A percentile compares a stretch with the other conserved stretches of the same genome.
These are phyloP conservation scores for Rhizophagus sp. DNA, from an alignment of 192 early-diverging fungal species.

Conservation along the genomic window DNA sequence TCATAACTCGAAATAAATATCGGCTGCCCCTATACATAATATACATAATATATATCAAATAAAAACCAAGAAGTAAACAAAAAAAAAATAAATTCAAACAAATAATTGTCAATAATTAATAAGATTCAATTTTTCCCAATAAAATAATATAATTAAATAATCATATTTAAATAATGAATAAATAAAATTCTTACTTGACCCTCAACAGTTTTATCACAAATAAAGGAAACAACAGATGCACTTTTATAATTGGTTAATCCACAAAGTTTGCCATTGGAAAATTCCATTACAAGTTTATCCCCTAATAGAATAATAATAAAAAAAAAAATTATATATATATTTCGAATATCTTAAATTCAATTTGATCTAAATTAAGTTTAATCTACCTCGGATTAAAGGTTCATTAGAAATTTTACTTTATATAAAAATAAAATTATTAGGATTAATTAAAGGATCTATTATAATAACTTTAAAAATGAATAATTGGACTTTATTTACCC, in stretches of 20 bases:
- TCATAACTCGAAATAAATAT: slow-evolving; percentile 27
- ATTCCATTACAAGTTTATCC: slow-evolving; percentile 37
- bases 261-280: slow-evolving; percentile 34
- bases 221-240: slow-evolving; percentile 35
- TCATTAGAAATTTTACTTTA: neutral
- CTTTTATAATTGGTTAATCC: slow-evolving; percentile 19
- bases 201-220: slow-evolving; percentile 39
- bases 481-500: neutral
- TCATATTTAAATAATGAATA: too few species aligned
- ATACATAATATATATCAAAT: neutral
- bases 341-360: neutral
- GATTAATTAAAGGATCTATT: neutral
- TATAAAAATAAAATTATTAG: neutral
- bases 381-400: neutral
- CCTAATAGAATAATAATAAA: slow-evolving; percentile 19
- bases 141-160: too few species aligned
- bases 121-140: too few species aligned
- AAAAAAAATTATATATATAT: neutral
- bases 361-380: neutral
- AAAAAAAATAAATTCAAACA: neutral
- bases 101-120: too few species aligned
- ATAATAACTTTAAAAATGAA: neutral
- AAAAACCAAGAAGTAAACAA: too few species aligned
- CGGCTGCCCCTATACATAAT: slow-evolving; percentile 34
- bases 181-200: slow-evolving; percentile 31